These are phyloP conservation scores for Mycocentrospora acerina DNA, from an alignment of 2,329 filamentous ascomycete genomes.

Conservation along the genomic window DNA sequence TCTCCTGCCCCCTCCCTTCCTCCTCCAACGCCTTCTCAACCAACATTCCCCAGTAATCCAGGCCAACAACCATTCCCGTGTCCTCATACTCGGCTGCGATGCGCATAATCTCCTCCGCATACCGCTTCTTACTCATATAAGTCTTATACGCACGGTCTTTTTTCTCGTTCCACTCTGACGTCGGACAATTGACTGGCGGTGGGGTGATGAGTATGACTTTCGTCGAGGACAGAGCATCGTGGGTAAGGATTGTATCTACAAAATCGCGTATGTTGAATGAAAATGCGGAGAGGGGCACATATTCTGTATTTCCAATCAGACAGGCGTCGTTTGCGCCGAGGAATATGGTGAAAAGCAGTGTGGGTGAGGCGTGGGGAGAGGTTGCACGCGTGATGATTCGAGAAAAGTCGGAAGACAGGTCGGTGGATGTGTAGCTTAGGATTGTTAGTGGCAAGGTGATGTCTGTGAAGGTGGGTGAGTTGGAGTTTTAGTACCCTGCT, in stretches of 20 bases:
- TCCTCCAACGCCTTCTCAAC: slow-evolving; percentile 25
- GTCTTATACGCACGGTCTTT: slow-evolving; percentile 25
- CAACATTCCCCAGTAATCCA: slow-evolving; percentile 39
- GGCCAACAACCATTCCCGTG: slow-evolving; percentile 34
- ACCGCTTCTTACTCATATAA: slow-evolving; percentile 42
- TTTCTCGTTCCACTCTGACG: slow-evolving; percentile 1
- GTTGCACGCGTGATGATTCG: slow-evolving; percentile 25
- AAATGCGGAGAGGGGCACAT: slow-evolving; percentile 37
- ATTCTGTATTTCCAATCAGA: slow-evolving; percentile 20
- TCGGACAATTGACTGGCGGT: slow-evolving; percentile 38
- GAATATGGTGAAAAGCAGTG: slow-evolving; percentile 44
- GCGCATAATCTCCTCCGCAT: slow-evolving; percentile 41
- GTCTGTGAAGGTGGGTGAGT: not conserved
- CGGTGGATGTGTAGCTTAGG: slow-evolving; percentile 30
- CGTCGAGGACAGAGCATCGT: slow-evolving; percentile 30
- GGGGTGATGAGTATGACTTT: slow-evolving; percentile 43
- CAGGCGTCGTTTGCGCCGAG: slow-evolving; percentile 45
- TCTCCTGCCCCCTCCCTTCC: slow-evolving; percentile 18
- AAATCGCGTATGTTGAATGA: slow-evolving; percentile 40
- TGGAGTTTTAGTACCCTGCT: slow-evolving; percentile 21
- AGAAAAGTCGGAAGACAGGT: slow-evolving; percentile 24
- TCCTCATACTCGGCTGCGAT: slow-evolving; percentile 38
- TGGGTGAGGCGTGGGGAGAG: slow-evolving; percentile 18
- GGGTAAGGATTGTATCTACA: slow-evolving; percentile 35
- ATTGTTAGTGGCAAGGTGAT: too few relatives aligned